phyloP scores from a whole-genome alignment of 2,329 filamentous ascomycete species.

The Hypomyces rosellus region DNA sequence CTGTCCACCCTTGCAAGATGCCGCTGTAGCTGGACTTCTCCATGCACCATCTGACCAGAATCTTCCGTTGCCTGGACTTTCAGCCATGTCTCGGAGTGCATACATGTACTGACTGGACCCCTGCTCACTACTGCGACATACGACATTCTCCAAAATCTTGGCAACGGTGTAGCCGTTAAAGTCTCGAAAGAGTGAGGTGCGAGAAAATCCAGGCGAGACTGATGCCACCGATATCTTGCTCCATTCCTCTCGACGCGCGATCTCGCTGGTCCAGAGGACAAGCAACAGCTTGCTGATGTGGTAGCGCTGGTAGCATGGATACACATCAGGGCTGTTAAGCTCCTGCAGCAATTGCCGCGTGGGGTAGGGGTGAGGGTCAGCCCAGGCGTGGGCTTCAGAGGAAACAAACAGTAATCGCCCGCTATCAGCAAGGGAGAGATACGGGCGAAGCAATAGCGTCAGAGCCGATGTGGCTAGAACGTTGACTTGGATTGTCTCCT shows the following conservation, averaged over 20 bases:
- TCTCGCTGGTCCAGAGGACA: not conserved
- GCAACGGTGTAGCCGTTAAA: not conserved
- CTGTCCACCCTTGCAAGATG: not conserved
- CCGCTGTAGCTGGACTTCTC: not conserved
- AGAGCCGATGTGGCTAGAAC: not conserved
- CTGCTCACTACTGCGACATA: not conserved
- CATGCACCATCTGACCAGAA: not conserved
- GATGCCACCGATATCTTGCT: not conserved
- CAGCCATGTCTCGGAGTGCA: not conserved
- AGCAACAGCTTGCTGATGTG: not conserved
- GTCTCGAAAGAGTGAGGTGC: not conserved
- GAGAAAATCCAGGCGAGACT: not conserved
- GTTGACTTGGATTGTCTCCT: constrained; percentile 28
- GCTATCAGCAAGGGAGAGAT: not conserved
- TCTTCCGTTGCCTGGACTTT: not conserved
- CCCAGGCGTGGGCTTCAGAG: not conserved
- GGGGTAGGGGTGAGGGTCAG: not conserved
- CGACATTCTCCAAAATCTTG: not conserved
- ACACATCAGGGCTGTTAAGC: not conserved
- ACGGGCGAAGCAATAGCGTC: not conserved
- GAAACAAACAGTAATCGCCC: not conserved
- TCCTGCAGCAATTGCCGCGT: no score
- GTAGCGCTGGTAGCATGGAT: not conserved
- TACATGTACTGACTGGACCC: not conserved
- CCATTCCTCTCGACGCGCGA: not conserved